These are phyloP conservation scores for Helotiales sp. DNA, from an alignment of 2,329 filamentous ascomycete species.

Conservation along the genomic window DNA sequence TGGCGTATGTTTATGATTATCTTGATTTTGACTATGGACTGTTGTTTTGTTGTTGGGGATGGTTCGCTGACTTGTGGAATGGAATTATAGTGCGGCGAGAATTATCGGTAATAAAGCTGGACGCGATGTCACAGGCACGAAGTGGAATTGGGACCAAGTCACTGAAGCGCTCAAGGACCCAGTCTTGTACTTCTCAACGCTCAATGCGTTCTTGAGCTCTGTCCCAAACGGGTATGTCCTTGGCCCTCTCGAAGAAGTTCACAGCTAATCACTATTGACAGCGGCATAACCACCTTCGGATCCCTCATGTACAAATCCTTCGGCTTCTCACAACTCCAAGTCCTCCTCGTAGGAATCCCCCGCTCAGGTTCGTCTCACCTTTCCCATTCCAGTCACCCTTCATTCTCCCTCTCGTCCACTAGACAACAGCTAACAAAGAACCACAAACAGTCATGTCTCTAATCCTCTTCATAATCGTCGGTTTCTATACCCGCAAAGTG, in stretches of 20 bases:
- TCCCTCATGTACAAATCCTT: conserved; percentile 35
- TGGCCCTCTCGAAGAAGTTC: background rate
- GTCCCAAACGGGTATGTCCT: conserved; percentile 43
- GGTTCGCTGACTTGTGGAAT: background rate
- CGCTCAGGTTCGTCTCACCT: conserved; percentile 45
- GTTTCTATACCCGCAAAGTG: conserved; percentile 42
- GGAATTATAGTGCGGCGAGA: conserved; percentile 24
- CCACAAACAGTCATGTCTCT: conserved; percentile 39
- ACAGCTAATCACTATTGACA: background rate
- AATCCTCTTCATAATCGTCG: conserved; percentile 42
- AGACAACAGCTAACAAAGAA: background rate
- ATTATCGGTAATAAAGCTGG: conserved; percentile 33
- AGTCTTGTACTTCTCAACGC: conserved; percentile 39
- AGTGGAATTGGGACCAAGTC: conserved; percentile 46
- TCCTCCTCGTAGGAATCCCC: conserved; percentile 47
- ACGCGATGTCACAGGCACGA: conserved; percentile 26
- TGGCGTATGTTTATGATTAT: conserved; percentile 23
- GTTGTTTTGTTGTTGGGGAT: background rate
- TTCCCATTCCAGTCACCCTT: conserved; percentile 37
- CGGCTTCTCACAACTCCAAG: conserved; percentile 41
- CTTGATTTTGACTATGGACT: too few species aligned
- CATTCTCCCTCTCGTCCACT: background rate
- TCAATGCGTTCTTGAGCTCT: conserved; percentile 41
- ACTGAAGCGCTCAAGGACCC: conserved; percentile 47
- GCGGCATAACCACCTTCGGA: conserved; percentile 47